Base-by-base conservation (phyloP, 1,139 yeast species). In the Zygosaccharomyces sapae region DNA sequence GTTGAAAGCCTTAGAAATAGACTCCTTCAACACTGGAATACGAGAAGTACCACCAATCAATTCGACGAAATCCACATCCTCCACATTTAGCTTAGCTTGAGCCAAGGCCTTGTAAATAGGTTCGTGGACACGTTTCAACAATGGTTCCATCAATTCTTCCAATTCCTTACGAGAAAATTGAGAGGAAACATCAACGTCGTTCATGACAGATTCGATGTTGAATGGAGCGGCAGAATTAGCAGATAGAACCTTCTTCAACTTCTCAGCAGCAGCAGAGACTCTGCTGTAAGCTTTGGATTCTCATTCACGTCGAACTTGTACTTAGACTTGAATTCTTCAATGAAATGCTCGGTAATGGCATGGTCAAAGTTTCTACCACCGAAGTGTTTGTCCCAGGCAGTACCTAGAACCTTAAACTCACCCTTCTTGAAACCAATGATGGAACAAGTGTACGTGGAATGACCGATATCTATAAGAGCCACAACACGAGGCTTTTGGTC, bases 1-100 rank as follows among this genome's bases (percentile, higher is more conserved):
- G 67, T 87, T 89, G 68, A 92, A 88, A 56, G 86, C 77, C 67
- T 85, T 86, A 59, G 84, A 63, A 62, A 92, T 77, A 68, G 80
- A 84, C 61, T 82, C 79, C 80, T 92, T 92, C 69, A 92, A 77
- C 50, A 86, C 75, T 67, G 99, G 99, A 59, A 92, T 95, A 79
- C 99, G 89, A 61, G 97, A 86, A 69, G 95, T 86, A 61, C 99
- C 99, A 75, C 99, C 99, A 67, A 92, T 85, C 54, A 92, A 82
- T 76, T 92, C 99, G 61, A 92, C 82, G 49, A 89, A 80, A 72
- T 90, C 97, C 56, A 92, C 74, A 51, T 90, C 95, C 22, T 74
- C 85, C 54, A 75, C 73, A 41, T 80, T 67, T 55, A 92, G 68
- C 49, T 85, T 84, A 51, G 98, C 95, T 67, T 80, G 83, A 64